Percentiles rank a stretch among this genome's conserved stretches.
These are phyloP conservation scores for Trifolium dubium DNA, from an alignment of 306 rosid species.

Conservation along the genomic window DNA sequence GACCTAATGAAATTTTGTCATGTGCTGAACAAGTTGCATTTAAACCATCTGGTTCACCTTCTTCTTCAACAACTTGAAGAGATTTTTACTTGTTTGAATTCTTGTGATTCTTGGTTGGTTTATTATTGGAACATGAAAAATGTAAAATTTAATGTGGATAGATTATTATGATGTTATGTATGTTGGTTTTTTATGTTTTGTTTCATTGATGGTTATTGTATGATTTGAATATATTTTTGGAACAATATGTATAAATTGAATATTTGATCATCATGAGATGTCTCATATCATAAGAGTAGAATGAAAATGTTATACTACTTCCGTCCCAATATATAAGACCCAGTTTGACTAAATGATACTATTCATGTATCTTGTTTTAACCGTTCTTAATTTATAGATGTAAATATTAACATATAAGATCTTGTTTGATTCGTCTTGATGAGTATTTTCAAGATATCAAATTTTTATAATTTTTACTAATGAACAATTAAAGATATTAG, in stretches of 20 bases:
- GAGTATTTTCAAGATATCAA: no score
- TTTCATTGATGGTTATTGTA: background rate
- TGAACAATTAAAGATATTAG: no score
- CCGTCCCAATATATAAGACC: no score
- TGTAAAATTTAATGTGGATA: conserved; percentile 23
- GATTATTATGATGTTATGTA: conserved; percentile 23
- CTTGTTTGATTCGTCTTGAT: no score
- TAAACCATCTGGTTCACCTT: conserved; percentile 55
- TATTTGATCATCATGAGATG: conserved; percentile 9
- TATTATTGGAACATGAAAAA: conserved; percentile 39
- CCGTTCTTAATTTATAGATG: no score
- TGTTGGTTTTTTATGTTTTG: conserved; percentile 4
- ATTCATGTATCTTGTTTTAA: no score
- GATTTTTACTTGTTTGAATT: conserved; percentile 27
- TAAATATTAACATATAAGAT: no score
- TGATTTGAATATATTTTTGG: conserved; percentile 41
- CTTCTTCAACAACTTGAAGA: conserved; percentile 52
- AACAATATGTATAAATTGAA: conserved; percentile 30
- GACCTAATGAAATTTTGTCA: conserved; percentile 68
- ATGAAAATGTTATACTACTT: no score
- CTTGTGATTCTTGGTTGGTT: conserved; percentile 23
- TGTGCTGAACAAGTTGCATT: conserved; percentile 83
- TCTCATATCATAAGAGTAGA: background rate
- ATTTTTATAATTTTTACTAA: no score
- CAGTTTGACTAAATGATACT: no score